Evolutionary conservation across 225 moss, liverwort and hornwort species (phyloP), one percentile per base, ranked within the genome.

Genomic region (Sphagnum contortum): DNA sequence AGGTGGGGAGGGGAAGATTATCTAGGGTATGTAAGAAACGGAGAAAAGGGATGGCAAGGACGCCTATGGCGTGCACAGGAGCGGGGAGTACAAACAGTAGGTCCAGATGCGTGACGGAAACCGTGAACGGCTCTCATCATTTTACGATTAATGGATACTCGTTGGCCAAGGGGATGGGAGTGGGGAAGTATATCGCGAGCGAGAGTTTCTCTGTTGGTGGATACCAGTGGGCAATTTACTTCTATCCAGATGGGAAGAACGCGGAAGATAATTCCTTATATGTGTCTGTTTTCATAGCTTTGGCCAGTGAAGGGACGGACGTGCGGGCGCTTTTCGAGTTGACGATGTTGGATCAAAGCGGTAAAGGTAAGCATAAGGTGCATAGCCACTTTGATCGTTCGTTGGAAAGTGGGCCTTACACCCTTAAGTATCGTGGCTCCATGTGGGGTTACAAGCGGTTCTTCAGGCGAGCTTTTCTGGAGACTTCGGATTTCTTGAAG

Each of bases 401-500:
- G 3, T 66, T 98, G 0, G 93, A 98, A 77, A 91, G 93, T 64
- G 98, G 98, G 3, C 98, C 98, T 3, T 98, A 98, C 63, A 98
- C 98, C 47, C 82, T 98, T 0, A 93, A 93, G 81, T 98, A 93
- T 68, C 93, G 91, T 12, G 98, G 98, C 10, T 93, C 93, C 80
- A 98, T 93, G 98, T 98, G 98, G 98, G 98, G 98, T 54, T 98
- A 98, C 62, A 98, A 98, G 69, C 98, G 98, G 2, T 93, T 98
- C 69, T 93, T 92, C 72, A 73, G 93, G 83, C 80, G 98, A 13
- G 89, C 89, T 1, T 87, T 82, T 4, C 73, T 98, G 55, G 98
- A 98, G 80, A 89, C 87, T 0, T 93, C 93, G 44, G 98, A 98
- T 77, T 98, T 93, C 55, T 75, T 98, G 29, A 98, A 93, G 89